phyloP scores from a whole-genome alignment of 768 basidiomycete genomes.

The Termitomyces sp. region DNA sequence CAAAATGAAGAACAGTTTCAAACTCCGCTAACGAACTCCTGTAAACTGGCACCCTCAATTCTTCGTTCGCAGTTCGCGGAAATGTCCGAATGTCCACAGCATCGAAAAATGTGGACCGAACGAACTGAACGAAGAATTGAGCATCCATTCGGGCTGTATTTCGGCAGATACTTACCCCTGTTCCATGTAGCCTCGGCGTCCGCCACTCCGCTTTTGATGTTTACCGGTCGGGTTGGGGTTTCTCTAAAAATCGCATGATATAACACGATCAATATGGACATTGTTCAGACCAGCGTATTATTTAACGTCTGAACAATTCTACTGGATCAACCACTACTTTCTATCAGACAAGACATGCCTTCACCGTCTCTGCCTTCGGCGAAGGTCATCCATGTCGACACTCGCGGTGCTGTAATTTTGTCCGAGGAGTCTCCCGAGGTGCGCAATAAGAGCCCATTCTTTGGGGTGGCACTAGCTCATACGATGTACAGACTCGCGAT shows the following conservation, averaged over 20 bases:
- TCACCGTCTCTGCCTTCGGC: slow-evolving; percentile 72
- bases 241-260: slow-evolving; percentile 28
- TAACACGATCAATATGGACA: not conserved
- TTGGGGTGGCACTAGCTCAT: slow-evolving; percentile 11
- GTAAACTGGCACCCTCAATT: no score
- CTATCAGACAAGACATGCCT: slow-evolving; percentile 27
- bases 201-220: slow-evolving; percentile 10
- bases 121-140: no score
- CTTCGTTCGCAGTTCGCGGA: no score
- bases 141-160: no score
- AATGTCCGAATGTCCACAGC: no score
- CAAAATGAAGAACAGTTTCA: no score
- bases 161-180: not conserved
- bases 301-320: not conserved
- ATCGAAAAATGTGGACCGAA: no score
- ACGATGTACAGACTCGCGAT: slow-evolving; percentile 68
- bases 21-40: no score
- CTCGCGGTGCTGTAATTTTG: slow-evolving; percentile 88
- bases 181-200: slow-evolving; percentile 3
- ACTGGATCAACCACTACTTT: slow-evolving; percentile 6
- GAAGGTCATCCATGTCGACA: slow-evolving; percentile 91
- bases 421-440: slow-evolving; percentile 95
- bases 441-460: slow-evolving; percentile 21
- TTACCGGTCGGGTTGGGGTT: slow-evolving; percentile 15
- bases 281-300: not conserved